A percentile compares a stretch with the other conserved stretches of the same genome.
Evolutionary conservation across 1,284 basidiomycete genomes (phyloP).

Genomic region (Ustanciosporium gigantosporum): DNA sequence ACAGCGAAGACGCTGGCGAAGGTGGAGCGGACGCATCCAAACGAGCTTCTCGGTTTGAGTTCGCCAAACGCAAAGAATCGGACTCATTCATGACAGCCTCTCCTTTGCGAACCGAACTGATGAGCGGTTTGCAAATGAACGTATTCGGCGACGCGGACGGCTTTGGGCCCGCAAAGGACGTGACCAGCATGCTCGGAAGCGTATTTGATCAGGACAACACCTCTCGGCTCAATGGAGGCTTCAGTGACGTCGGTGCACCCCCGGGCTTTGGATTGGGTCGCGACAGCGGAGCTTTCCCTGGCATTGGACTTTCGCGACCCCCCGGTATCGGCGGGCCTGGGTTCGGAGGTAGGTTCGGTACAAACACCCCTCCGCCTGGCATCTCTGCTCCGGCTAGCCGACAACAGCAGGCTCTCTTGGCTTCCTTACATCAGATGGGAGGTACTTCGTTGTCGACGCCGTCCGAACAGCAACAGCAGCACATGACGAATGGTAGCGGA

Average conservation of each 20-base stretch:
- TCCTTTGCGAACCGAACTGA: constrained; percentile 30
- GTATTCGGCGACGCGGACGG: constrained; percentile 8
- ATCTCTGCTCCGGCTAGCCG: constrained; percentile 30
- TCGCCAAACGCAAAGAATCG: constrained; percentile 51
- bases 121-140: constrained; percentile 8
- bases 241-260: constrained; percentile 21
- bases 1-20: constrained; percentile 8
- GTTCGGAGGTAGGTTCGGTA: constrained; percentile 26
- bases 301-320: constrained; percentile 25
- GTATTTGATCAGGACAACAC: constrained; percentile 41
- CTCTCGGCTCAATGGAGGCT: constrained; percentile 7
- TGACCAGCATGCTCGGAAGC: constrained; percentile 39
- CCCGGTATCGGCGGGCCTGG: constrained; percentile 34
- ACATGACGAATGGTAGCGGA: constrained; percentile 29
- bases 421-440: constrained; percentile 33
- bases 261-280: constrained; percentile 25
- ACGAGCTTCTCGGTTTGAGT: constrained; percentile 49
- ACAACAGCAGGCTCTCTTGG: constrained; percentile 43
- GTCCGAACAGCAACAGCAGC: constrained; percentile 20
- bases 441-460: constrained; percentile 5
- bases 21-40: constrained; percentile 16
- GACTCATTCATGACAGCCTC: constrained; percentile 33
- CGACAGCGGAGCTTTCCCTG: constrained; percentile 19
- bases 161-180: constrained; percentile 27
- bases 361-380: constrained; percentile 34